Percentiles rank a stretch among this genome's conserved stretches.
Evolutionary conservation across 768 basidiomycete genomes (phyloP).

Genomic region (Rhodosporidiobolus sp.): DNA sequence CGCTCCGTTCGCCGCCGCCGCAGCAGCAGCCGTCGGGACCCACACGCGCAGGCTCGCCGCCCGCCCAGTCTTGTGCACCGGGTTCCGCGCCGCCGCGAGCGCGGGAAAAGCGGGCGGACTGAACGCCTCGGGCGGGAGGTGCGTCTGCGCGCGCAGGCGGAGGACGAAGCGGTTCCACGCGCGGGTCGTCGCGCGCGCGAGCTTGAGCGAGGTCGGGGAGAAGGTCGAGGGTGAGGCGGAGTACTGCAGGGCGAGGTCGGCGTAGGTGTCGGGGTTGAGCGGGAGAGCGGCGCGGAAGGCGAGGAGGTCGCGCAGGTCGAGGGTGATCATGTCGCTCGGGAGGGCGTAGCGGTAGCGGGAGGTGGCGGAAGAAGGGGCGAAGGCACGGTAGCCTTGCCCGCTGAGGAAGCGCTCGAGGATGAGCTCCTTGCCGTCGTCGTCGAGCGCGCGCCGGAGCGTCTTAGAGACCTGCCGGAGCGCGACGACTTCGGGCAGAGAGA

Average conservation of each 20-base stretch:
- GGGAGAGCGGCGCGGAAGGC: slow-evolving; percentile 32
- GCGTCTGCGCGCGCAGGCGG: slow-evolving; percentile 33
- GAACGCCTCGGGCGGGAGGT: neutral
- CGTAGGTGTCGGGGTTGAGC: slow-evolving; percentile 23
- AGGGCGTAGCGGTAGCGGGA: neutral
- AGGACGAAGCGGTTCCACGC: slow-evolving; percentile 40
- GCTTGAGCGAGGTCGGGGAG: slow-evolving; percentile 1
- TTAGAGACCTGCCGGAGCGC: slow-evolving; percentile 15
- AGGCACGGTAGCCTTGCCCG: slow-evolving; percentile 26
- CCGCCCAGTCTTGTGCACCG: slow-evolving; percentile 33
- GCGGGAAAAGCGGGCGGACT: neutral
- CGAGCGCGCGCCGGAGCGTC: slow-evolving; percentile 12
- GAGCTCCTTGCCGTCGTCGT: slow-evolving; percentile 26
- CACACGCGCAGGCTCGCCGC: slow-evolving; percentile 41
- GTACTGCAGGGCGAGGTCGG: slow-evolving; percentile 22
- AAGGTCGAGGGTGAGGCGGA: neutral
- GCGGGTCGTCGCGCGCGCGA: slow-evolving; percentile 37
- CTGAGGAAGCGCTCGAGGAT: slow-evolving; percentile 40
- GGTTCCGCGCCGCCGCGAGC: neutral
- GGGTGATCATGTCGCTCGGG: slow-evolving; percentile 8
- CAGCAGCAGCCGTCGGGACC: slow-evolving; percentile 33
- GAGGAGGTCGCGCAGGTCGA: slow-evolving; percentile 37
- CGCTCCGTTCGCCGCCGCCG: too few species aligned
- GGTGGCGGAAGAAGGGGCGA: neutral
- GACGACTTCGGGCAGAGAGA: slow-evolving; percentile 18